phyloP scores from a whole-genome alignment of 805 yeast species.

The Suhomyces emberorum region DNA sequence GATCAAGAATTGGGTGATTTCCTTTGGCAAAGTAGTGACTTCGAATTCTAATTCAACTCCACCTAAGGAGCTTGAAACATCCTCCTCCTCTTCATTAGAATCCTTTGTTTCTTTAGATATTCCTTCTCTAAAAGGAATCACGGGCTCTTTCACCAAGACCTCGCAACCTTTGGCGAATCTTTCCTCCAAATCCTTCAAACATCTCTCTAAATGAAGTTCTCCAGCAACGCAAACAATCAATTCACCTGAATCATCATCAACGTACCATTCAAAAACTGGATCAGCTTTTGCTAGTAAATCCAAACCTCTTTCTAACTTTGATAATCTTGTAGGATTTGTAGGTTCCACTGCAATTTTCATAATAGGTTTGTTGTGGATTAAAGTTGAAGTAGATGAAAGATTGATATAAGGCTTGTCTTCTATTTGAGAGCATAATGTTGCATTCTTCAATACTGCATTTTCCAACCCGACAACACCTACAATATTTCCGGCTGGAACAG shows the following conservation, averaged over 20 bases:
- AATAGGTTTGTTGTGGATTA: slow-evolving; percentile 74
- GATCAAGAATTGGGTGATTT: slow-evolving; percentile 47
- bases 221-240: slow-evolving; percentile 94
- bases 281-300: slow-evolving; percentile 81
- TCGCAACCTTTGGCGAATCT: slow-evolving; percentile 87
- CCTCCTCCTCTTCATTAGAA: slow-evolving; percentile 11
- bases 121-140: slow-evolving; percentile 91
- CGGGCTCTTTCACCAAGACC: slow-evolving; percentile 83
- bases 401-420: slow-evolving; percentile 77
- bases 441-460: slow-evolving; percentile 77
- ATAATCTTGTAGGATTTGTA: slow-evolving; percentile 76
- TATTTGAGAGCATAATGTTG: slow-evolving; percentile 62
- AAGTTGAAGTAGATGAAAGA: slow-evolving; percentile 45
- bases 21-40: slow-evolving; percentile 55
- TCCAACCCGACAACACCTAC: slow-evolving; percentile 93
- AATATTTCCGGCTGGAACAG: slow-evolving; percentile 92
- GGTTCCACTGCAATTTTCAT: slow-evolving; percentile 97
- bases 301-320: slow-evolving; percentile 72
- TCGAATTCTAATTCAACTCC: slow-evolving; percentile 50
- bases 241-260: slow-evolving; percentile 85
- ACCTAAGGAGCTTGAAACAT: slow-evolving; percentile 39
- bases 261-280: slow-evolving; percentile 85
- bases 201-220: slow-evolving; percentile 91
- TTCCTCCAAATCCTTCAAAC: slow-evolving; percentile 84
- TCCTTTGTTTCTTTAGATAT: slow-evolving; percentile 46